Evolutionary conservation across 768 basidiomycete genomes (phyloP).

Genomic region (Pleurotus ostreatus): DNA sequence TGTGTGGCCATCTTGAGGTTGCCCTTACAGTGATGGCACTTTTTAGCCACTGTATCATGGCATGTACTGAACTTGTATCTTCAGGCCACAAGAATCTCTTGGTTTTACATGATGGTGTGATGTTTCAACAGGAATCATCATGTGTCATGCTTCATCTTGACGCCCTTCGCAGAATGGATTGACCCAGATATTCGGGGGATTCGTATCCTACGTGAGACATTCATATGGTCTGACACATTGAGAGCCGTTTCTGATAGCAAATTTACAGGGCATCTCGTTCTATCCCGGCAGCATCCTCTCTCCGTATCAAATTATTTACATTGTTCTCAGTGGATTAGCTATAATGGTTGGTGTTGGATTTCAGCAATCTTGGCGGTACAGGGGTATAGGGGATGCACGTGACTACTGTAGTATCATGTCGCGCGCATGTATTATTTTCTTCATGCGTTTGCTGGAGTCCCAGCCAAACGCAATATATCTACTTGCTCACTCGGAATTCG

Average conservation of each 20-base stretch:
- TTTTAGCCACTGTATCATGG: neutral
- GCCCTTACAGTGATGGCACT: constrained; percentile 22
- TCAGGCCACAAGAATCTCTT: constrained; percentile 54
- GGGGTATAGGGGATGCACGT: too few relatives aligned
- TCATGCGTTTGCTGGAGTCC: too few relatives aligned
- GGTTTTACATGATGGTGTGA: constrained; percentile 64
- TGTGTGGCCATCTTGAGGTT: too few relatives aligned
- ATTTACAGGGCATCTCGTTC: constrained; percentile 49
- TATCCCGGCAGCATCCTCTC: constrained; percentile 42
- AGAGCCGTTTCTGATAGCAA: neutral
- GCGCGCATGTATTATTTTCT: too few relatives aligned
- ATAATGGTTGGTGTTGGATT: too few relatives aligned
- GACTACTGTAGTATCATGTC: too few relatives aligned
- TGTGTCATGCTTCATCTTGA: neutral
- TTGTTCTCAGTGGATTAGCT: constrained; percentile 57
- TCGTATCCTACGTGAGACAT: constrained; percentile 51
- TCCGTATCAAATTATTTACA: constrained; percentile 59
- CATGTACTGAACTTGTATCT: neutral
- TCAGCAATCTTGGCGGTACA: too few relatives aligned
- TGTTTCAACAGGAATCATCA: too few relatives aligned
- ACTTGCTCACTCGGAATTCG: too few relatives aligned
- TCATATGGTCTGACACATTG: neutral
- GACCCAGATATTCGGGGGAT: constrained; percentile 58
- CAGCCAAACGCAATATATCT: too few relatives aligned
- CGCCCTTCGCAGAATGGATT: constrained; percentile 43